Conservation (phyloP, 345 rosid genomes). For the Microcos paniculata region DNA sequence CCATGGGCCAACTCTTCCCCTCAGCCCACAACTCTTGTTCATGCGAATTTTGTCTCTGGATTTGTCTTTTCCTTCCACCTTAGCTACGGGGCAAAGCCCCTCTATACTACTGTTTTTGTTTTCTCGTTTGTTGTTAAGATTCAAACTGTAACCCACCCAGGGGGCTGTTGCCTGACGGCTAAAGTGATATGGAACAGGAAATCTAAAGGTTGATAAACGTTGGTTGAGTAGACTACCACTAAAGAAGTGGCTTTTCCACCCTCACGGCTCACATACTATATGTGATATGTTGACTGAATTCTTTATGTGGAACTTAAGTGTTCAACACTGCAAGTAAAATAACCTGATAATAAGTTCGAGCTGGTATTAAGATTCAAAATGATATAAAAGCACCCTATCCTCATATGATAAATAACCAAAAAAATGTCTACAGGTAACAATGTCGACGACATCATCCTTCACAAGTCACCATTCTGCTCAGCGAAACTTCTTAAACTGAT, state of each 20-base stretch:
- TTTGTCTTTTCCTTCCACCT: neutral
- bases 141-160: neutral
- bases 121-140: neutral
- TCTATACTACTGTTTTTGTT: neutral
- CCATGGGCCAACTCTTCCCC: too few relatives aligned
- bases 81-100: neutral
- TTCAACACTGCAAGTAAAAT: neutral
- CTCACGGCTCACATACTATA: neutral
- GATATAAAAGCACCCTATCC: neutral
- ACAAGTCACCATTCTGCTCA: slow-evolving; percentile 5
- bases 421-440: slow-evolving; percentile 6
- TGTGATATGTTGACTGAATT: neutral
- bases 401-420: slow-evolving; percentile 8
- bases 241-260: neutral
- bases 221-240: neutral
- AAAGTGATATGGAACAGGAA: neutral
- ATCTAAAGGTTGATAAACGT: neutral
- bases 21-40: too few relatives aligned
- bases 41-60: neutral
- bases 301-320: neutral
- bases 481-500: slow-evolving; percentile 17
- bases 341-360: neutral
- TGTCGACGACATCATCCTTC: slow-evolving; percentile 17
- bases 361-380: neutral
- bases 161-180: neutral